A percentile compares a stretch with the other conserved stretches of the same genome.
phyloP scores from a whole-genome alignment of 2,329 filamentous ascomycete genomes.

The Fusarium concolor region DNA sequence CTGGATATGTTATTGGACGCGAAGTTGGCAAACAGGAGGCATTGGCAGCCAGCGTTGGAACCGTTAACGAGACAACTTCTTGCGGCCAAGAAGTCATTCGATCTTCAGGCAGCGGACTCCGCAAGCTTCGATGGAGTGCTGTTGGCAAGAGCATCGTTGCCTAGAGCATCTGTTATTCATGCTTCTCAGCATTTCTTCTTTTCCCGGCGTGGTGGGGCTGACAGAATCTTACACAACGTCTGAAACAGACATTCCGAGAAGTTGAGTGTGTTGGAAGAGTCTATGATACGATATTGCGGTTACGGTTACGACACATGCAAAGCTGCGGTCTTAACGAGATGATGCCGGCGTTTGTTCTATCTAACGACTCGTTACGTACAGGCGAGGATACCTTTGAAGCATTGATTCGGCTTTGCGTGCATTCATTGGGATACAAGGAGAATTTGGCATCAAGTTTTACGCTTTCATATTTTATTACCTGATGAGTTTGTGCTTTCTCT shows the following conservation, averaged over 20 bases:
- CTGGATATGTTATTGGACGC: constrained; percentile 74
- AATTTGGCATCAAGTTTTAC: constrained; percentile 15
- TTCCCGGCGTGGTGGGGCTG: background rate
- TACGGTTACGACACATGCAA: constrained; percentile 35
- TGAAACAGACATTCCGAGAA: background rate
- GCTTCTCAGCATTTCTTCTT: background rate
- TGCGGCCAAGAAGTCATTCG: constrained; percentile 67
- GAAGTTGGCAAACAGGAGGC: constrained; percentile 73
- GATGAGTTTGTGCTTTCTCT: constrained; percentile 23
- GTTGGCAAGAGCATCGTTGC: constrained; percentile 64
- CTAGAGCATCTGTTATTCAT: constrained; percentile 37
- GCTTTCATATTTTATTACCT: constrained; percentile 11
- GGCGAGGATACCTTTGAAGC: constrained; percentile 11
- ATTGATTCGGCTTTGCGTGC: constrained; percentile 13
- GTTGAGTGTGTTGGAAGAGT: constrained; percentile 14
- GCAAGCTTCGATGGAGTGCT: constrained; percentile 66
- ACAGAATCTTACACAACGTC: constrained; percentile 4
- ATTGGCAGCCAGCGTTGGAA: constrained; percentile 54
- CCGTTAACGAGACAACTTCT: constrained; percentile 59
- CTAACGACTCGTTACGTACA: constrained; percentile 23
- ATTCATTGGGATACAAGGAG: constrained; percentile 30
- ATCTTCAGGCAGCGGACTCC: constrained; percentile 63
- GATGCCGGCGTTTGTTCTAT: constrained; percentile 30
- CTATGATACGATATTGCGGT: constrained; percentile 15
- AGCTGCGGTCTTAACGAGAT: constrained; percentile 21